Percentiles rank a stretch among this genome's conserved stretches.
Conservation (phyloP, 2,329 filamentous ascomycete genomes). For the Biscogniauxia sp. region DNA sequence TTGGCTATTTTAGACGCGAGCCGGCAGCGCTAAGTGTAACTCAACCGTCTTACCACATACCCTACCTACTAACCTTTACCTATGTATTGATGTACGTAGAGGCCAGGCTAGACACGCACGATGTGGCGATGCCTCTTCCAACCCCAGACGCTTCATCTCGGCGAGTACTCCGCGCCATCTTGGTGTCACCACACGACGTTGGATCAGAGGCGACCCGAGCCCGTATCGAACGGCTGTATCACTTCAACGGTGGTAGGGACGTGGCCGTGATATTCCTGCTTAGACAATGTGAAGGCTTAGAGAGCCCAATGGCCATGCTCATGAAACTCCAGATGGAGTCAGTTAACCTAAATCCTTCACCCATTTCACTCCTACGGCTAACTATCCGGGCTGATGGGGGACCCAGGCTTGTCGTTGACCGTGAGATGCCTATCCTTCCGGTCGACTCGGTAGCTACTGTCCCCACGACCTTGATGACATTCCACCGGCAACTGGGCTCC, state of each 20-base stretch:
- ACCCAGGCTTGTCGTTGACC: conserved; percentile 33
- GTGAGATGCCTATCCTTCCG: conserved; percentile 42
- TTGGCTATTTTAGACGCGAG: background rate
- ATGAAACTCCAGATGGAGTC: conserved; percentile 46
- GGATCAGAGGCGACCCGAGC: conserved; percentile 26
- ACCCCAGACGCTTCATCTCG: conserved; percentile 7
- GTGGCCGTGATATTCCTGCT: conserved; percentile 46
- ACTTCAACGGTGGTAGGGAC: conserved; percentile 39
- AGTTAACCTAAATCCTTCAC: conserved; percentile 15
- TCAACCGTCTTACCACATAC: conserved; percentile 15
- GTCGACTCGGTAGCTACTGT: conserved; percentile 37
- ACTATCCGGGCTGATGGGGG: conserved; percentile 10
- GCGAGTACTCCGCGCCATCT: conserved; percentile 37
- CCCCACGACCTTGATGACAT: conserved; percentile 36
- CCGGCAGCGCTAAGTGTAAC: conserved; percentile 12
- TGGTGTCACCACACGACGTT: conserved; percentile 40
- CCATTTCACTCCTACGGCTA: background rate
- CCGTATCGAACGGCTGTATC: conserved; percentile 41
- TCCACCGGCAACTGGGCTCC: conserved; percentile 33
- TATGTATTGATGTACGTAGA: too few relatives aligned
- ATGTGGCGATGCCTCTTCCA: conserved; percentile 41
- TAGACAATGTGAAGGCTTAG: conserved; percentile 25
- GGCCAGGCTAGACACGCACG: conserved; percentile 40
- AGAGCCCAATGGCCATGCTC: conserved; percentile 32
- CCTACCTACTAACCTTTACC: too few relatives aligned